Conservation (phyloP, 768 basidiomycete genomes). For the Chlorophyllum brunneum region DNA sequence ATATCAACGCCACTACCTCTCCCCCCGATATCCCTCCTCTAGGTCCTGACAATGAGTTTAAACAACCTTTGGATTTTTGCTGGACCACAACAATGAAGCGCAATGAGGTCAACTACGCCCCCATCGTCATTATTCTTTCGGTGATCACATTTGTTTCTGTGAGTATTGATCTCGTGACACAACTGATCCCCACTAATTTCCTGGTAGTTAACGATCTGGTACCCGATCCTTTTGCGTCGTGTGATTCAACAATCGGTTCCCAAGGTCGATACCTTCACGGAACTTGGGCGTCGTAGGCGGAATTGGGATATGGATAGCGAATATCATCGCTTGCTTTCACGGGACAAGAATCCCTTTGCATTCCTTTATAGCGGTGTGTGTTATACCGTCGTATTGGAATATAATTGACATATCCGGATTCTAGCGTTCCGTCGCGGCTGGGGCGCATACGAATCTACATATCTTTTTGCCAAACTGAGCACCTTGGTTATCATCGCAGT, state of each 20-base stretch:
- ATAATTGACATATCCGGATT: conserved; percentile 8
- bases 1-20: conserved; percentile 49
- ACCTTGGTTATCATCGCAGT: conserved; percentile 63
- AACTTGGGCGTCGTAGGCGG: conserved; percentile 61
- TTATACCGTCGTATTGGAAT: not conserved
- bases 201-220: conserved; percentile 61
- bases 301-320: conserved; percentile 59
- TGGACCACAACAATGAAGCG: conserved; percentile 76
- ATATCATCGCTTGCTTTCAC: conserved; percentile 60
- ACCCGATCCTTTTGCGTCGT: conserved; percentile 57
- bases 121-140: conserved; percentile 56
- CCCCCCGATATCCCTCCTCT: conserved; percentile 48
- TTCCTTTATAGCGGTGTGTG: conserved; percentile 68
- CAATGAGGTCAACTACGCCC: conserved; percentile 68
- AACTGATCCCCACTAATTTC: not conserved
- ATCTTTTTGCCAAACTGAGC: conserved; percentile 68
- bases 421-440: conserved; percentile 67
- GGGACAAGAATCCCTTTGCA: conserved; percentile 63
- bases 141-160: conserved; percentile 48
- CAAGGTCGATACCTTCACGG: conserved; percentile 61
- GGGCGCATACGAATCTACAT: conserved; percentile 62
- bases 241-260: conserved; percentile 59
- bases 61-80: conserved; percentile 67
- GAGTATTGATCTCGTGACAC: conserved; percentile 20
- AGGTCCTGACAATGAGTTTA: conserved; percentile 53